phyloP scores from a whole-genome alignment of 176 grass and related monocot genomes.

The Oropetium thomaeum region DNA sequence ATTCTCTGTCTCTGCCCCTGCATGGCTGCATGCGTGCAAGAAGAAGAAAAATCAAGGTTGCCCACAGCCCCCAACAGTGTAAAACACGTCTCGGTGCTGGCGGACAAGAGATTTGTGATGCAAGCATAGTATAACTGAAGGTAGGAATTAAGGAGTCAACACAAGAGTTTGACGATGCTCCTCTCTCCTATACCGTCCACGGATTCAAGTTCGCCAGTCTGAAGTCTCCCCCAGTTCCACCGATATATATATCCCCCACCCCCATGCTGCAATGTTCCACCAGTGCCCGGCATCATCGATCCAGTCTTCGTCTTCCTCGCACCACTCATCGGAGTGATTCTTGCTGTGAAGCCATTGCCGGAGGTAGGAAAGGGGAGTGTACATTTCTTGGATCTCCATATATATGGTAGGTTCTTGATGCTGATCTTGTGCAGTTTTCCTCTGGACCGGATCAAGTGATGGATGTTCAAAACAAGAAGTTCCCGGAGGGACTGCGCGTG shows the following conservation, averaged over 20 bases:
- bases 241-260: neutral
- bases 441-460: neutral
- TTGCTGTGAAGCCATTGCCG: neutral
- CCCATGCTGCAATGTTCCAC: neutral
- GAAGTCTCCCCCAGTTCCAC: neutral
- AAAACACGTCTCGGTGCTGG: too few species aligned
- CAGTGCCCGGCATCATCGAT: neutral
- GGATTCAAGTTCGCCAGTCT: neutral
- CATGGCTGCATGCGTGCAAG: too few species aligned
- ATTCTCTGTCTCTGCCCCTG: too few species aligned
- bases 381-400: neutral
- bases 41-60: too few species aligned
- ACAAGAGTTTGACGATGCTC: neutral
- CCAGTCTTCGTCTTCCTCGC: neutral
- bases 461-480: conserved; percentile 9
- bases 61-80: too few species aligned
- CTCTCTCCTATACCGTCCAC: neutral
- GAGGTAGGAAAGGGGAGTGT: neutral
- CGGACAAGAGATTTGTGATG: neutral
- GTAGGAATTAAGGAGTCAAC: neutral
- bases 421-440: neutral
- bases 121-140: neutral
- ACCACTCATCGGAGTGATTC: neutral
- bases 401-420: neutral
- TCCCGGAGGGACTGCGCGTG: conserved; percentile 62